Percentiles rank a stretch among this genome's conserved stretches.
These are phyloP conservation scores for Tetracladium setigerum DNA, from an alignment of 495 filamentous ascomycete species.

Conservation along the genomic window DNA sequence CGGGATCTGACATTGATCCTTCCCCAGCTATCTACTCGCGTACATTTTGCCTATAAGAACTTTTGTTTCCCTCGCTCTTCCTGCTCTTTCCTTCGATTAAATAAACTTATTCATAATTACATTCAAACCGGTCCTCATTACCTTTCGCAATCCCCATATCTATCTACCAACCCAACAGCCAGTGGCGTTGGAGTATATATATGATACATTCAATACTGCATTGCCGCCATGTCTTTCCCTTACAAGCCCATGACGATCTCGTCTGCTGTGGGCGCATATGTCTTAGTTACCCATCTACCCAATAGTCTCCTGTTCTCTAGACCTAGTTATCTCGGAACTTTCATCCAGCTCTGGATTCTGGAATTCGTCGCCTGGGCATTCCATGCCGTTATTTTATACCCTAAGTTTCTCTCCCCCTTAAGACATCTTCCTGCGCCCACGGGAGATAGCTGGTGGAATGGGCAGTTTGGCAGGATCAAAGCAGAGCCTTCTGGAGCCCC, in stretches of 20 bases:
- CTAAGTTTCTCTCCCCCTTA: slow-evolving; percentile 64
- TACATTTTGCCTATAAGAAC: too few species aligned
- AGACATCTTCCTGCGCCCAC: slow-evolving; percentile 52
- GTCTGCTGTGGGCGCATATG: slow-evolving; percentile 10
- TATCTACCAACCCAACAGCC: too few species aligned
- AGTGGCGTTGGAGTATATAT: too few species aligned
- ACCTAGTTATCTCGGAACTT: slow-evolving; percentile 18
- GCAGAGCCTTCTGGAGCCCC: slow-evolving; percentile 52
- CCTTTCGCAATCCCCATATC: too few species aligned
- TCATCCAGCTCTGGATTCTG: slow-evolving; percentile 13
- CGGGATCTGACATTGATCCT: too few species aligned
- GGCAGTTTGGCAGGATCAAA: slow-evolving; percentile 49
- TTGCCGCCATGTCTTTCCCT: neutral
- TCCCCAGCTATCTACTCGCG: too few species aligned
- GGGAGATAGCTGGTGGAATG: slow-evolving; percentile 36
- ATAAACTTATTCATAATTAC: too few species aligned
- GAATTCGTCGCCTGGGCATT: slow-evolving; percentile 23
- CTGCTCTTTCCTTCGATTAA: too few species aligned
- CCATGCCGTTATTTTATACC: slow-evolving; percentile 58
- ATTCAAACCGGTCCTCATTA: too few species aligned
- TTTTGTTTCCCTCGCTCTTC: too few species aligned
- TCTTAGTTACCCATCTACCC: slow-evolving; percentile 8
- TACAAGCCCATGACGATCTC: slow-evolving; percentile 9
- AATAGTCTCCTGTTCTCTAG: slow-evolving; percentile 13
- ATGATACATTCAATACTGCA: too few species aligned